phyloP scores from a whole-genome alignment of 169 alveolate genomes.

The Eimeria maxima region DNA sequence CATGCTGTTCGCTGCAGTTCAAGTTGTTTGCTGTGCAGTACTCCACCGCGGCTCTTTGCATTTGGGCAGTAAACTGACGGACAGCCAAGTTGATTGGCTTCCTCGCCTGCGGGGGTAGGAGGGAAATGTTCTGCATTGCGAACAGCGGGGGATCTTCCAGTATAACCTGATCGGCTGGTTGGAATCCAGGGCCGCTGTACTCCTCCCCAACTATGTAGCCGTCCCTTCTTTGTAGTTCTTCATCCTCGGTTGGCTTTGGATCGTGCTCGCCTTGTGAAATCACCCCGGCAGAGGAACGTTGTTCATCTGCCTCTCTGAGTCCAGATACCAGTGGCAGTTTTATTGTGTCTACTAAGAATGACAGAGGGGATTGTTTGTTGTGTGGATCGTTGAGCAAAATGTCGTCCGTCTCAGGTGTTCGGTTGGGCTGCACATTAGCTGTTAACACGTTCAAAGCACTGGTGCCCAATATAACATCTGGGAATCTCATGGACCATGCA shows the following conservation, averaged over 20 bases:
- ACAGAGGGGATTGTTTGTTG: not conserved
- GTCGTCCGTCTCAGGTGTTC: not conserved
- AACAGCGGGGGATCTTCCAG: slow-evolving; percentile 52
- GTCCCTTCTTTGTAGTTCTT: slow-evolving; percentile 23
- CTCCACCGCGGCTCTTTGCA: slow-evolving; percentile 64
- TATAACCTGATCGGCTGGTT: not conserved
- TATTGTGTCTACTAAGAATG: slow-evolving; percentile 40
- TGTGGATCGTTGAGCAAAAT: not conserved
- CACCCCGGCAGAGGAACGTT: not conserved
- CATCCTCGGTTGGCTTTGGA: not conserved
- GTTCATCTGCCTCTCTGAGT: not conserved
- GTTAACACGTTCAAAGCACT: slow-evolving; percentile 1
- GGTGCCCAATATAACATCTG: slow-evolving; percentile 18
- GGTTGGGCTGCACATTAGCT: not conserved
- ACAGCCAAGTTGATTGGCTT: slow-evolving; percentile 41
- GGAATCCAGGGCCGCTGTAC: slow-evolving; percentile 63
- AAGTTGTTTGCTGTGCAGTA: slow-evolving; percentile 59
- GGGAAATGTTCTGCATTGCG: slow-evolving; percentile 54
- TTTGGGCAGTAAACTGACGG: slow-evolving; percentile 8
- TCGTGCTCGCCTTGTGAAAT: not conserved
- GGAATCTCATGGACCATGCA: not conserved
- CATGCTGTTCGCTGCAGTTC: slow-evolving; percentile 67
- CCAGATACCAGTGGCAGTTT: slow-evolving; percentile 22
- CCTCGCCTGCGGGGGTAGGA: slow-evolving; percentile 52
- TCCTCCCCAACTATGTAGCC: slow-evolving; percentile 62